Percentiles rank a stretch among this genome's conserved stretches.
Conservation (phyloP, 306 rosid genomes). For the Alnus glutinosa region DNA sequence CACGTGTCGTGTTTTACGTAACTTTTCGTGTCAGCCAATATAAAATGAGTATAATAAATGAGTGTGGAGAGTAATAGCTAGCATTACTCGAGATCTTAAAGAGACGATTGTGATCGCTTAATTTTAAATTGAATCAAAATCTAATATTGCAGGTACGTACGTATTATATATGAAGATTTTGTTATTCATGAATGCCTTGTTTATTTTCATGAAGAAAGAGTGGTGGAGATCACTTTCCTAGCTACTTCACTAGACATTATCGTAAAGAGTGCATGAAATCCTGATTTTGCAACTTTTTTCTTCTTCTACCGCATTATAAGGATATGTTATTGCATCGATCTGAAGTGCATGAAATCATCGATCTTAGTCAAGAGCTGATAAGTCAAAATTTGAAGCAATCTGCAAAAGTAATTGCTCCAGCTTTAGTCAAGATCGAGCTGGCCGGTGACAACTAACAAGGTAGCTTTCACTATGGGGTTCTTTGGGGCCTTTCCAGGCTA, state of each 20-base stretch:
- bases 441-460: background rate
- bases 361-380: conserved; percentile 23
- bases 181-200: background rate
- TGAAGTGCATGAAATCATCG: too few relatives aligned
- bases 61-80: too few relatives aligned
- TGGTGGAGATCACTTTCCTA: background rate
- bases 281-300: background rate
- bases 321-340: too few relatives aligned
- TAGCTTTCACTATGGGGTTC: background rate
- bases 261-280: background rate
- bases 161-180: background rate
- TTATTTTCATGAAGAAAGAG: background rate
- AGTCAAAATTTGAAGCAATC: conserved; percentile 30
- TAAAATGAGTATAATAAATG: too few relatives aligned
- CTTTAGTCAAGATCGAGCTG: conserved; percentile 25
- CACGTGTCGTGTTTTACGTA: too few relatives aligned
- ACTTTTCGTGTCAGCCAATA: too few relatives aligned
- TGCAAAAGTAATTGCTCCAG: conserved; percentile 52
- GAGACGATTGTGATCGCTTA: too few relatives aligned
- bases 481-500: too few relatives aligned
- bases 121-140: too few relatives aligned
- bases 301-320: too few relatives aligned
- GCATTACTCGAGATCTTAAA: too few relatives aligned
- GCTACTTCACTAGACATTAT: background rate
- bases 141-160: too few relatives aligned